Percentiles rank a stretch among this genome's conserved stretches.
Conservation (phyloP, 2,329 filamentous ascomycete genomes). For the Neofusicoccum umdonicola region DNA sequence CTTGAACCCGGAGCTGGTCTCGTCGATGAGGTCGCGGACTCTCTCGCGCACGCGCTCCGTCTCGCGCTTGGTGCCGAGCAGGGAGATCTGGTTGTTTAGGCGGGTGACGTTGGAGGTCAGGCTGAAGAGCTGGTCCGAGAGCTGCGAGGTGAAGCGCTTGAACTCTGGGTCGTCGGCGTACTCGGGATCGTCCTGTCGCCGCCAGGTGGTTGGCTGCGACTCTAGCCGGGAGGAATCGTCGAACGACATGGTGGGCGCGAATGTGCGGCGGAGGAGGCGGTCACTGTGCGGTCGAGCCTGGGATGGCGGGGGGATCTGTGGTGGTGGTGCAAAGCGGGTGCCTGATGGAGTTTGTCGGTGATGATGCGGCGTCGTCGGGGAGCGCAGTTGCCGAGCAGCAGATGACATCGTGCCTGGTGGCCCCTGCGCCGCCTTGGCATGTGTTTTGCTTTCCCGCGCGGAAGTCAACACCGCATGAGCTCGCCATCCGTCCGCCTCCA, state of each 20-base stretch:
- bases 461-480: constrained; percentile 15
- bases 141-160: constrained; percentile 72
- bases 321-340: not conserved
- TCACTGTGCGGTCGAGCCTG: not conserved
- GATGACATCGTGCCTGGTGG: constrained; percentile 12
- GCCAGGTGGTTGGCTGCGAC: constrained; percentile 67
- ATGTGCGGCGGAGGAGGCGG: not conserved
- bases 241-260: constrained; percentile 70
- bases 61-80: constrained; percentile 86
- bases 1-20: constrained; percentile 83
- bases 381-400: not conserved
- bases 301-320: not conserved
- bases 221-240: constrained; percentile 83
- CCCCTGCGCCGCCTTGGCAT: constrained; percentile 7
- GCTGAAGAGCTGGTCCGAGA: constrained; percentile 86
- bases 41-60: constrained; percentile 87
- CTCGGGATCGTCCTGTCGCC: constrained; percentile 66
- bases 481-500: not conserved
- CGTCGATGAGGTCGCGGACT: constrained; percentile 82
- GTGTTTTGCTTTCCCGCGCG: constrained; percentile 16
- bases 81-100: constrained; percentile 77
- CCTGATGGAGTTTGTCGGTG: constrained; percentile 7
- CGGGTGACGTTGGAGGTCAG: constrained; percentile 85
- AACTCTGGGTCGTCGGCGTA: constrained; percentile 95
- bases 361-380: constrained; percentile 8